Evolutionary conservation across 768 basidiomycete species (phyloP), one percentile per base, ranked within the genome.

Genomic region (Lactarius deliciosus): DNA sequence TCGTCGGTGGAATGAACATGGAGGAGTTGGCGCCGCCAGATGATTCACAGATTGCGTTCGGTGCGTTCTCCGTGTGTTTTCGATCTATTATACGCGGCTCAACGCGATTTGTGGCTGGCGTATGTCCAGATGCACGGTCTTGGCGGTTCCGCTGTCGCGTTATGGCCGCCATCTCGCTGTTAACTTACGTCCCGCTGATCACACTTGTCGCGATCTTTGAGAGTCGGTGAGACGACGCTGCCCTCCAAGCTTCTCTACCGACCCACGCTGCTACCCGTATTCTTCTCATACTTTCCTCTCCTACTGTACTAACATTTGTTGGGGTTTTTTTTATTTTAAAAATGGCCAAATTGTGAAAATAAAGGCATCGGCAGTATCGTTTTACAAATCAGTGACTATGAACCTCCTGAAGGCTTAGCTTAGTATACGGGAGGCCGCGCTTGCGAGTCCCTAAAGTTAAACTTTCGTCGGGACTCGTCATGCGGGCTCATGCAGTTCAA

Each of bases 111-210:
- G 0, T 36, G 34, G 34, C 34, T 56, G 56, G 72, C 3, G 45
- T 36, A 41, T 50, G 6, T 30, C 43, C 70, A 92, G 91, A 92
- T 74, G 88, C 90, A 11, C 83, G 79, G 71, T 82, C 84, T 40
- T 92, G 91, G 90, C 85, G 90, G 61, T 79, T 78, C 64, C 86
- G 91, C 60, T 92, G 90, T 79, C 88, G 91, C 55, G 77, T 90
- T 69, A 87, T 91, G 89, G 78, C 85, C 38, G 80, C 74, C 47
- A 75, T 91, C 50, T 89, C 90, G 43, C 70, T 91, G 36, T 73
- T 91, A 74, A 91, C 89, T 28, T 92, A 92, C 75, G 79, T 91
- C 68, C 91, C 91, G 16, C 90, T 92, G 75, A 87, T 92, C 74
- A 78, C 89, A 69, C 83, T 89, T 65, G 79, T 91, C 70, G 87